These are phyloP conservation scores for Fusarium veterinarium DNA, from an alignment of 2,329 filamentous ascomycete genomes.

Conservation along the genomic window DNA sequence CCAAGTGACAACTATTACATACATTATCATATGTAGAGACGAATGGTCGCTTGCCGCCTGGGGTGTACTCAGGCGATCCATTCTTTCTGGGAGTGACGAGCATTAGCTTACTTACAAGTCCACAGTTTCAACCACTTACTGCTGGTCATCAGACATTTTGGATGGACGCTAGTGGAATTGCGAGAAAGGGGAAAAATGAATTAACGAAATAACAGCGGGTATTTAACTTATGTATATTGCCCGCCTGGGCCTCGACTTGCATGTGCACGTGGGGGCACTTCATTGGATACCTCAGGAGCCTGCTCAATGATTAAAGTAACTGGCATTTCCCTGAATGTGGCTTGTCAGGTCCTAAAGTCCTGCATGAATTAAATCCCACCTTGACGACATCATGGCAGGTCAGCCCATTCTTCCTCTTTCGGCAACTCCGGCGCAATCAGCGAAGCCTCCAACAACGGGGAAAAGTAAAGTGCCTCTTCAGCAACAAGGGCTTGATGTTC, in stretches of 20 bases:
- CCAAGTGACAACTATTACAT: not conserved
- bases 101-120: not conserved
- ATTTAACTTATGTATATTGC: not conserved
- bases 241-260: not conserved
- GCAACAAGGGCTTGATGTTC: accelerated
- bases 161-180: not conserved
- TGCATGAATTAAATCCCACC: not conserved
- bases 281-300: not conserved
- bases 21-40: accelerated
- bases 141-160: not conserved
- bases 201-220: not conserved
- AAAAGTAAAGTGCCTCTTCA: not conserved
- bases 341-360: not conserved
- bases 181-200: not conserved
- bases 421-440: not conserved
- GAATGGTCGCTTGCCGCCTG: not conserved
- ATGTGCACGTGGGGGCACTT: not conserved
- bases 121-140: not conserved
- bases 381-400: not conserved
- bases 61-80: not conserved
- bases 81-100: not conserved
- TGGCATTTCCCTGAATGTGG: not conserved
- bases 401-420: not conserved
- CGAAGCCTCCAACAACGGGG: not conserved
- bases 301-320: not conserved